These are phyloP conservation scores for Solanum chiquidenum DNA, from an alignment of 257 asterid species.

Conservation along the genomic window DNA sequence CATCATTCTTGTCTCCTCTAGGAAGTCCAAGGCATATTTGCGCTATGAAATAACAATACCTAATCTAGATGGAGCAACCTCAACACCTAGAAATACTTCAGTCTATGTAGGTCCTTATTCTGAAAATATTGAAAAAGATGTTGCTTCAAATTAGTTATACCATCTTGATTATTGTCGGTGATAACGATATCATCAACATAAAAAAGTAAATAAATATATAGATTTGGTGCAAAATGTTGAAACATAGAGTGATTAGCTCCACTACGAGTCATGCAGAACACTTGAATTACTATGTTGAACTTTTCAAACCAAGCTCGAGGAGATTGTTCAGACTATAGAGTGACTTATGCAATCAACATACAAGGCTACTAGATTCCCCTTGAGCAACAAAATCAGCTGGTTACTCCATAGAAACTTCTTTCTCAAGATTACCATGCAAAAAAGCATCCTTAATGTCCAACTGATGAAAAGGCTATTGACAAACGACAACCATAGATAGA, in stretches of 20 bases:
- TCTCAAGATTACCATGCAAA: neutral
- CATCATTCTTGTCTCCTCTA: neutral
- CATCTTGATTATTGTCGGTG: neutral
- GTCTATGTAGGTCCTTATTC: neutral
- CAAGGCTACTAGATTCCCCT: neutral
- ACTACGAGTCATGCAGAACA: neutral
- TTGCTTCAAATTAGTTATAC: neutral
- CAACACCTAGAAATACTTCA: neutral
- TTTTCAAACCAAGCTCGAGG: neutral
- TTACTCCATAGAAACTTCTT: neutral
- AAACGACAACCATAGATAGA: neutral
- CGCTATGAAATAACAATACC: neutral
- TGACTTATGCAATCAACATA: neutral
- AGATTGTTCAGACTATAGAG: neutral
- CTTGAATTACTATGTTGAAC: neutral
- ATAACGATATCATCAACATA: neutral
- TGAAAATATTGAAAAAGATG: neutral
- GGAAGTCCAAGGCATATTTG: neutral
- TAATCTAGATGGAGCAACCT: neutral
- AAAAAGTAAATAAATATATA: too few species aligned
- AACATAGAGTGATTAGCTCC: neutral
- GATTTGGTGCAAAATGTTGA: neutral
- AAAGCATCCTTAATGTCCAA: neutral
- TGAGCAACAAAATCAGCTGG: too few species aligned
- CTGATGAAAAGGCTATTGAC: neutral